phyloP scores from a whole-genome alignment of 805 yeast species.

The Priceomyces melissophilus region DNA sequence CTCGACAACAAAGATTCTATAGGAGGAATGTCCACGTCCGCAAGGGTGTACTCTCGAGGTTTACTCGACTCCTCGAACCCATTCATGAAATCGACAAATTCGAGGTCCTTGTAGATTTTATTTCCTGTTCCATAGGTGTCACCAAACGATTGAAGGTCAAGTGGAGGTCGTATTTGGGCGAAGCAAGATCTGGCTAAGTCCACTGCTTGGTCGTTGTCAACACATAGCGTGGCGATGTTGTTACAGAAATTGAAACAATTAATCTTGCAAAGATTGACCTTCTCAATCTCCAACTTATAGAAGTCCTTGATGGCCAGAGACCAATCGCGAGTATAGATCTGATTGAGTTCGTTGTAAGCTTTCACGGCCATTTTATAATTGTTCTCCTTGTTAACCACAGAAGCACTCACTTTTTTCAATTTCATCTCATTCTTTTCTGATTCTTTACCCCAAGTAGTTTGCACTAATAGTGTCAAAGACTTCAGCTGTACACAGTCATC shows the following conservation, averaged over 20 bases:
- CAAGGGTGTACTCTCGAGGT: conserved; percentile 16
- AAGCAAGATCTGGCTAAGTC: conserved; percentile 65
- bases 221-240: conserved; percentile 70
- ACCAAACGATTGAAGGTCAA: conserved; percentile 56
- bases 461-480: conserved; percentile 57
- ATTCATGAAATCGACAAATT: conserved; percentile 55
- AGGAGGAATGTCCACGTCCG: conserved; percentile 34
- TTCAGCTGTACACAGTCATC: conserved; percentile 57
- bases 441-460: conserved; percentile 71
- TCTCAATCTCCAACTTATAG: conserved; percentile 68
- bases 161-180: conserved; percentile 62
- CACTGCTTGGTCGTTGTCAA: conserved; percentile 71
- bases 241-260: conserved; percentile 79
- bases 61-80: conserved; percentile 30
- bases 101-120: conserved; percentile 55
- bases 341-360: conserved; percentile 53
- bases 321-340: conserved; percentile 75
- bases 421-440: conserved; percentile 57
- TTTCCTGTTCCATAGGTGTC: conserved; percentile 61
- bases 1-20: conserved; percentile 22
- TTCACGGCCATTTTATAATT: conserved; percentile 57
- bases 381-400: conserved; percentile 41
- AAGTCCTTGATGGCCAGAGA: conserved; percentile 54
- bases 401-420: conserved; percentile 45
- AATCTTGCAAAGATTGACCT: conserved; percentile 64